phyloP scores from a whole-genome alignment of 2,329 filamentous ascomycete species.

The Onygena corvina region DNA sequence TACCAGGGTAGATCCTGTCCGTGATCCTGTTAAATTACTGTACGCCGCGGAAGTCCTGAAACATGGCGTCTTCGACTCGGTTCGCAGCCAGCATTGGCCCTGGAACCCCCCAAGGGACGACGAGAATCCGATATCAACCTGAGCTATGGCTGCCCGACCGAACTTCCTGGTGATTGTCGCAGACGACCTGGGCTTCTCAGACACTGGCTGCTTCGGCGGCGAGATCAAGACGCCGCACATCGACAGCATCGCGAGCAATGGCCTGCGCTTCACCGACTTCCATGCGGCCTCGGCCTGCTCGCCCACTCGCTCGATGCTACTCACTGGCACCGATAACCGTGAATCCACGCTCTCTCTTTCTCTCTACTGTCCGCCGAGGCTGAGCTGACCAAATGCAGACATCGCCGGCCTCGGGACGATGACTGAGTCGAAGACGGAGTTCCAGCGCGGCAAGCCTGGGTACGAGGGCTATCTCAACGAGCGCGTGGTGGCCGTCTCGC shows the following conservation, averaged over 20 bases:
- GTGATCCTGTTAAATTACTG: no score
- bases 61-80: no score
- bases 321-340: conserved; percentile 53
- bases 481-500: conserved; percentile 46
- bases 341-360: conserved; percentile 29
- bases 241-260: conserved; percentile 40
- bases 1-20: no score
- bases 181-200: conserved; percentile 50
- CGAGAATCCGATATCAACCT: no score
- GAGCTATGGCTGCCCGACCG: conserved; percentile 23
- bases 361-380: conserved; percentile 14
- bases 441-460: conserved; percentile 47
- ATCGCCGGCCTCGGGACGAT: conserved; percentile 45
- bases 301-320: conserved; percentile 53
- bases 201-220: conserved; percentile 47
- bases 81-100: no score
- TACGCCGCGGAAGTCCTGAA: no score
- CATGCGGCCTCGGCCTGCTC: conserved; percentile 55
- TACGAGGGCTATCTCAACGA: conserved; percentile 55
- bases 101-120: no score
- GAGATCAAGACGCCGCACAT: conserved; percentile 51
- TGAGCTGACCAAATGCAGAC: conserved; percentile 16
- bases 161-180: conserved; percentile 51
- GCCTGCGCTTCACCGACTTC: conserved; percentile 52
- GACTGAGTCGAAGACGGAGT: conserved; percentile 43